Evolutionary conservation across 176 grass and related monocot species (phyloP), one percentile per base, ranked within the genome.

Genomic region (Carex kokanica): DNA sequence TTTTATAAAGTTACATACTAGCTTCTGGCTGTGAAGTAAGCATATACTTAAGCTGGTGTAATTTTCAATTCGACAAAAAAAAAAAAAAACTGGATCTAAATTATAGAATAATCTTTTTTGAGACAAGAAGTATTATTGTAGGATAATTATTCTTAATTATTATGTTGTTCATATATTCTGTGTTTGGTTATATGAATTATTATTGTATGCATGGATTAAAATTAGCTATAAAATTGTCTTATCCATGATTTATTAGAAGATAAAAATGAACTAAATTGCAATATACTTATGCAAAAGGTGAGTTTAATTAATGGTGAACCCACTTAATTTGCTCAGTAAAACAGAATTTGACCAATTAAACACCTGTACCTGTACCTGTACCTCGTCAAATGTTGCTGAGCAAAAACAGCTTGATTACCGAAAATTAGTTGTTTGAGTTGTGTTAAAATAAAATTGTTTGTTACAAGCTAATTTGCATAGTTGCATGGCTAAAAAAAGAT

Each of bases 171-270:
- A 20, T 49, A 49, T 21, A 6, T 24, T 73, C 20, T 73, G 40
- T 73, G 47, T 73, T 24, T 23, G 43, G 40, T 72, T 67, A 17
- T 67, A 31, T 69, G 16, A 69, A 69, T 68, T 68, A 69, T 68
- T 68, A 69, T 8, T 69, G 65, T 4, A 49, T 69, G 32, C 1
- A 49, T 7, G 20, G 16, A 72, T 23, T 8, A 23, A 60, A 60
- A 60, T 24, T 8, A 9, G n/a, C 20, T 60, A 60, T 40, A 34
- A n/a, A 40, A 40, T 41, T 38, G 14, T 18, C 32, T 40, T 10
- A 36, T 69, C 32, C 23, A 18, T 38, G 18, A 41, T 64, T 64
- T 25, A 31, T 64, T 64, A 2, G 18, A 67, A 36, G 14, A 67
- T 36, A 34, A 36, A 38, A 23, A 17, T 68, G 65, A 69, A 69